phyloP scores from a whole-genome alignment of 2,329 filamentous ascomycete species.

The Aspergillus versicolor region DNA sequence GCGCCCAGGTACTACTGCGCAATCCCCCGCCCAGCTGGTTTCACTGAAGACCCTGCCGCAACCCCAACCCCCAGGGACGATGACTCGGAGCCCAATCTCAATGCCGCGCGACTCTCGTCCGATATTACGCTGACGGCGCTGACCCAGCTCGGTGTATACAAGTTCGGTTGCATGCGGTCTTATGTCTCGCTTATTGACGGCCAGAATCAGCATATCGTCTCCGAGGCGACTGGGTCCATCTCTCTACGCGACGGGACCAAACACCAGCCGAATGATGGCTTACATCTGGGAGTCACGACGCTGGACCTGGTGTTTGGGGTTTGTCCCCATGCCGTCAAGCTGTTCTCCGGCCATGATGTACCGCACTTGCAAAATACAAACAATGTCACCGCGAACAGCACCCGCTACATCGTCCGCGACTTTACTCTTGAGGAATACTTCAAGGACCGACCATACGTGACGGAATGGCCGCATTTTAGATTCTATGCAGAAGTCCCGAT shows the following conservation, averaged over 20 bases:
- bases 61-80: not conserved
- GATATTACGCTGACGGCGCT: constrained; percentile 45
- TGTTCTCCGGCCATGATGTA: constrained; percentile 1
- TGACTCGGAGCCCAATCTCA: not conserved
- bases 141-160: constrained; percentile 49
- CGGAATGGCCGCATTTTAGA: constrained; percentile 31
- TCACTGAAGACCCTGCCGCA: not conserved
- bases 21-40: not conserved
- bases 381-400: not conserved
- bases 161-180: constrained; percentile 41
- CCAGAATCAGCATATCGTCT: constrained; percentile 48
- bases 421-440: constrained; percentile 35
- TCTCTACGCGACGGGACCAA: constrained; percentile 24
- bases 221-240: constrained; percentile 48
- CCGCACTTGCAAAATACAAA: not conserved
- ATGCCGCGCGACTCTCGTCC: not conserved
- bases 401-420: constrained; percentile 36
- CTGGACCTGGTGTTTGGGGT: constrained; percentile 2
- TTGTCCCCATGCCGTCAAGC: constrained; percentile 1
- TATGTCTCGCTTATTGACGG: constrained; percentile 53
- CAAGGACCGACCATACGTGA: constrained; percentile 32
- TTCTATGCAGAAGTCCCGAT: constrained; percentile 64
- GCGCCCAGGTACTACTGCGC: not conserved
- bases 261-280: constrained; percentile 15
- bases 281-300: constrained; percentile 21